Evolutionary conservation across 306 rosid species (phyloP), one percentile per base, ranked within the genome.

Genomic region (Begonia loranthoides): DNA sequence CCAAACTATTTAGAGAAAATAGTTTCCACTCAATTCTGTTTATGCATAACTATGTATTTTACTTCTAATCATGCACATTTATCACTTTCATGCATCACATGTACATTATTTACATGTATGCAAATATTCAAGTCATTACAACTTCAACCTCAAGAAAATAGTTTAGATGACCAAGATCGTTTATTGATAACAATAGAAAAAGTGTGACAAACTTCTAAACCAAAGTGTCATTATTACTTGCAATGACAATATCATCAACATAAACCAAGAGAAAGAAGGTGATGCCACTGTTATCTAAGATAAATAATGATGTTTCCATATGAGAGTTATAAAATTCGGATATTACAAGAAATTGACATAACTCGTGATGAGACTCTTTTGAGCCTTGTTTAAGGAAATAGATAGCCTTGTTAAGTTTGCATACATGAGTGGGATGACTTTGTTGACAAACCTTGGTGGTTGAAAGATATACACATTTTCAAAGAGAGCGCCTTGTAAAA

Each of bases 211-310:
- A 36, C 13, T 16, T 2, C 12, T 54, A 28, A 6, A 36, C 21
- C n/a, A 12, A 10, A 1, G 15, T 15, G 12, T 14, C 47, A 12
- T 24, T 38, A 11, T 54, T 33, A 13, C 58, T 28, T 13, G 21
- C 39, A 5, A 54, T n/a, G 17, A 54, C 39, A 17, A 54, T 54
- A 15, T 54, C 46, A 15, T 54, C 58, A 34, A 54, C 58, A 14
- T 54, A 39, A 10, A 36, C 45, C 36, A 52, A 17, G 9, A 33
- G 34, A 8, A 52, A 24, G 38, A 54, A n/a, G 22, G 17, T 33
- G 45, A 54, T 15, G 10, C 15, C n/a, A 46, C 12, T 40, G 13
- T 5, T 38, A 15, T 21, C 41, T 13, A 38, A 17, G 13, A 38
- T 15, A 11, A 54, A 51, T 12, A 33, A 6, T 10, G 43, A 52